These are phyloP conservation scores for Ramalina intermedia DNA, from an alignment of 495 filamentous ascomycete species.

Conservation along the genomic window DNA sequence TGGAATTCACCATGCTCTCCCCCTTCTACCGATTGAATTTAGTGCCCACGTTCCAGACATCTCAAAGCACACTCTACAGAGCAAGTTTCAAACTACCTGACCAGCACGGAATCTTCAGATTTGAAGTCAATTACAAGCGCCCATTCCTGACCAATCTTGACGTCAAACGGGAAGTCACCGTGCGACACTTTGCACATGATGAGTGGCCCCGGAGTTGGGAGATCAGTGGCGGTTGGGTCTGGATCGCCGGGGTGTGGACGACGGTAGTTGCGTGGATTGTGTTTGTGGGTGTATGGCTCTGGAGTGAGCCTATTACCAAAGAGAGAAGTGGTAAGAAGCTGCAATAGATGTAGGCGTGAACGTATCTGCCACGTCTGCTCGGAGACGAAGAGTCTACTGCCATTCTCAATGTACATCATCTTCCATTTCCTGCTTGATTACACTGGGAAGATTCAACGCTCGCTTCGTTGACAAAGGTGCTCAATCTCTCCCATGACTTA, in stretches of 20 bases:
- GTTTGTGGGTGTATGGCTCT: conserved; percentile 85
- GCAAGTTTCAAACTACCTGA: conserved; percentile 71
- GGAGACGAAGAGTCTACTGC: no score
- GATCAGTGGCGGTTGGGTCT: conserved; percentile 86
- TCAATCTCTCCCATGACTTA: no score
- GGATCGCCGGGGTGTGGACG: conserved; percentile 77
- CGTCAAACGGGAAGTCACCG: conserved; percentile 87
- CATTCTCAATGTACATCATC: no score
- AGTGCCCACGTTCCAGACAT: conserved; percentile 36
- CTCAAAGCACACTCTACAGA: conserved; percentile 59
- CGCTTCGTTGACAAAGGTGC: no score
- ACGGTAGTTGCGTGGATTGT: conserved; percentile 72
- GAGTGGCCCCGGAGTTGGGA: conserved; percentile 86
- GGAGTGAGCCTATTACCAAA: conserved; percentile 48
- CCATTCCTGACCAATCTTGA: conserved; percentile 82
- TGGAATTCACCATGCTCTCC: conserved; percentile 97
- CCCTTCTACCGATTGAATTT: conserved; percentile 91
- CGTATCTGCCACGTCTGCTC: background rate
- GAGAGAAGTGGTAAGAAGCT: conserved; percentile 23
- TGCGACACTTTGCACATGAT: conserved; percentile 90
- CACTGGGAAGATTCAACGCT: no score
- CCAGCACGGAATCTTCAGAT: conserved; percentile 97
- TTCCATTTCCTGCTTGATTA: no score
- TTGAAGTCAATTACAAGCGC: conserved; percentile 88
- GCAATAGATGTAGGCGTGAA: conserved; percentile 47